Conservation (phyloP, 208 protist species). For the Angomonas desouzai region DNA sequence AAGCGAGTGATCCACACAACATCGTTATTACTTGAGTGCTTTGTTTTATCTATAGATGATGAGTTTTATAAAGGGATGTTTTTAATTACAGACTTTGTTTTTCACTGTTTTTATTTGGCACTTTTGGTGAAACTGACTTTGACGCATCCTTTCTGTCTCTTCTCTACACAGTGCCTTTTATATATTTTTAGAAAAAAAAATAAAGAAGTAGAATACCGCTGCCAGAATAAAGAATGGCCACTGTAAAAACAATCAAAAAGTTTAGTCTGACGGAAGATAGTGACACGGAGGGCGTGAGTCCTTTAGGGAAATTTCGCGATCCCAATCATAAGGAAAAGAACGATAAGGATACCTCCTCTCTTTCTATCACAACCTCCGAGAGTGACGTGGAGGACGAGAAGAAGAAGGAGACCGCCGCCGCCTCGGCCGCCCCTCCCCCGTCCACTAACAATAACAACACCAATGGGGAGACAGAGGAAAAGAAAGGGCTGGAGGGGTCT, state of each 20-base stretch:
- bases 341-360: conserved; percentile 2
- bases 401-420: background rate
- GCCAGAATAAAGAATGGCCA: background rate
- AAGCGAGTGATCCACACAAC: background rate
- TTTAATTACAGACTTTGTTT: conserved; percentile 9
- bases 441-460: no score
- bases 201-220: conserved; percentile 11
- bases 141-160: conserved; percentile 8
- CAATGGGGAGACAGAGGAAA: background rate
- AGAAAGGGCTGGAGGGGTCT: background rate
- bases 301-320: background rate
- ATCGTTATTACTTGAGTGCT: background rate
- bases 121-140: no score
- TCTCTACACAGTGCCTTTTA: background rate
- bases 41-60: background rate
- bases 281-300: conserved; percentile 6
- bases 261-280: conserved; percentile 2
- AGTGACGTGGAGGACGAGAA: background rate
- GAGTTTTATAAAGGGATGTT: background rate
- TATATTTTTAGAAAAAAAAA: conserved; percentile 8
- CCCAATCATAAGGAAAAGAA: background rate
- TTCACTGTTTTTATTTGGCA: conserved; percentile 12
- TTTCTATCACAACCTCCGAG: conserved; percentile 7
- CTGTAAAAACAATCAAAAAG: background rate
- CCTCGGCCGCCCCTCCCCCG: no score